Percentiles rank a stretch among this genome's conserved stretches.
Evolutionary conservation across 169 alveolate species (phyloP).

Genomic region (Babesia caballi): DNA sequence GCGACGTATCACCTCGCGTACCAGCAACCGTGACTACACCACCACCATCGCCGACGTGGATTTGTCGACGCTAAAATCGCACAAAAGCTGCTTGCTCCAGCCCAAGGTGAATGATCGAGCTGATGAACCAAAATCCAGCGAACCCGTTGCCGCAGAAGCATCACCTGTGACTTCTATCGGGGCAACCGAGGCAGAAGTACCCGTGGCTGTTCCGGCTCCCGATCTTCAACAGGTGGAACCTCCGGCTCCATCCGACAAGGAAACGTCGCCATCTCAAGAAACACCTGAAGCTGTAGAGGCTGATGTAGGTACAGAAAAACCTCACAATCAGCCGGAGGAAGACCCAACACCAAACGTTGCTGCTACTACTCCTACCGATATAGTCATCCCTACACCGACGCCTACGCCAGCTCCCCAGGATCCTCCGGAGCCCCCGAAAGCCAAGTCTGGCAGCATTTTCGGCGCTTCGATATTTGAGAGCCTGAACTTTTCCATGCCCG

Average conservation of each 20-base stretch:
- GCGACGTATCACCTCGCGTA: not conserved
- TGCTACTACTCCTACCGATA: not conserved
- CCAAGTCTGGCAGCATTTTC: not conserved
- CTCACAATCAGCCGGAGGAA: not conserved
- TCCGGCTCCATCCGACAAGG: not conserved
- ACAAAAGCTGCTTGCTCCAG: not conserved
- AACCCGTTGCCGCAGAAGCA: not conserved
- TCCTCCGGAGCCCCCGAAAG: not conserved
- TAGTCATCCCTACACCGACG: no score
- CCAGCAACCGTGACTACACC: not conserved
- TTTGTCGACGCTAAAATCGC: constrained; percentile 16
- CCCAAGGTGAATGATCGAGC: not conserved
- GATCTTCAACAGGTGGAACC: no score
- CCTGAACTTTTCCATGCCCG: constrained; percentile 57
- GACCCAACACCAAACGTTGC: no score
- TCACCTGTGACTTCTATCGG: not conserved
- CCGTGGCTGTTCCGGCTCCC: no score
- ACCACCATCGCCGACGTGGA: not conserved
- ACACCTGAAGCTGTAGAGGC: not conserved
- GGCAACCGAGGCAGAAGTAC: not conserved
- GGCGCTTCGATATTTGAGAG: constrained; percentile 22
- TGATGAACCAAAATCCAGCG: not conserved
- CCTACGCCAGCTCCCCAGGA: no score
- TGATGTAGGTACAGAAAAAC: not conserved
- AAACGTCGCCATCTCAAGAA: not conserved